These are phyloP conservation scores for Letharia lupina DNA, from an alignment of 495 filamentous ascomycete species.

Conservation along the genomic window DNA sequence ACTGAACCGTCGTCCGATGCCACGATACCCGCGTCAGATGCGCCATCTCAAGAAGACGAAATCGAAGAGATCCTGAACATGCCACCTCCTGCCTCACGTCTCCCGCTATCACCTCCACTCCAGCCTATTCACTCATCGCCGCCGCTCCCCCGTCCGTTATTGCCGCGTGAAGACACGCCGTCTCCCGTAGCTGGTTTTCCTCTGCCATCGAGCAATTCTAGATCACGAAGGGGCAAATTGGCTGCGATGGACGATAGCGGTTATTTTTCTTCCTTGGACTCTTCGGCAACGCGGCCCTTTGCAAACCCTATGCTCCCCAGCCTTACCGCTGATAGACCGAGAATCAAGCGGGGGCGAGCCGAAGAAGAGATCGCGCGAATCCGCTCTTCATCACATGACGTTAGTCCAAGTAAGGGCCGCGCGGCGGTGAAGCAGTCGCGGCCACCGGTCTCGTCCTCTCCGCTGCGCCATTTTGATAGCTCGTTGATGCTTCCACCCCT, in stretches of 20 bases:
- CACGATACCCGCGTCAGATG: conserved; percentile 84
- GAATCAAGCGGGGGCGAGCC: conserved; percentile 78
- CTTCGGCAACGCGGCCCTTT: conserved; percentile 70
- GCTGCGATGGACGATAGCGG: conserved; percentile 86
- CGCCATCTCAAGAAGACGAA: conserved; percentile 57
- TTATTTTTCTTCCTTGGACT: conserved; percentile 96
- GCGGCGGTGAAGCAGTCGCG: conserved; percentile 40
- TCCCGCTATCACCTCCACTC: conserved; percentile 50
- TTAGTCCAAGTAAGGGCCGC: conserved; percentile 63
- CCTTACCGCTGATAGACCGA: conserved; percentile 59
- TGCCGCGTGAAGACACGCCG: conserved; percentile 62
- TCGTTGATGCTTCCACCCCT: conserved; percentile 68
- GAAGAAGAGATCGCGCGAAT: conserved; percentile 95
- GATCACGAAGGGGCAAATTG: conserved; percentile 63
- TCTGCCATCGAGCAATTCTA: conserved; percentile 44
- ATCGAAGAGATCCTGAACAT: conserved; percentile 38
- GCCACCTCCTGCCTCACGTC: conserved; percentile 28
- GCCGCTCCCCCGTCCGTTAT: conserved; percentile 58
- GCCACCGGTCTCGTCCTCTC: conserved; percentile 48
- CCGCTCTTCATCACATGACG: conserved; percentile 80
- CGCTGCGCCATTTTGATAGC: conserved; percentile 46
- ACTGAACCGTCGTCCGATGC: conserved; percentile 82
- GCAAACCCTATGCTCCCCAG: conserved; percentile 61
- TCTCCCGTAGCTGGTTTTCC: conserved; percentile 56
- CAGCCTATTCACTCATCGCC: conserved; percentile 80